Percentiles rank a stretch among this genome's conserved stretches.
These are phyloP conservation scores for Penicillium parvum DNA, from an alignment of 495 filamentous ascomycete genomes.

Conservation along the genomic window DNA sequence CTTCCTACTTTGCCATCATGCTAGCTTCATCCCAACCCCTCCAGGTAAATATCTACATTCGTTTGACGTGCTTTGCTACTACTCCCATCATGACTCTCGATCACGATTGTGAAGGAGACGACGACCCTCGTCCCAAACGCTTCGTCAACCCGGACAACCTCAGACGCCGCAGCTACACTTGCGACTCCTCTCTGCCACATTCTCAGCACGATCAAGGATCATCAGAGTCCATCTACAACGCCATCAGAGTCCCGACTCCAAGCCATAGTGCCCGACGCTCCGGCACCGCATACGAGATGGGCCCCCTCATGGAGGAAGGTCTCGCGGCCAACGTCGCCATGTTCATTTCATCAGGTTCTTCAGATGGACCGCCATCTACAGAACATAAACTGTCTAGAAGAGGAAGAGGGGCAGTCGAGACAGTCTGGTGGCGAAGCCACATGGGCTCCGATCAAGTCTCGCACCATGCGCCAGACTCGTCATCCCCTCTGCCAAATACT, in stretches of 20 bases:
- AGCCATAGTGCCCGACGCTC: conserved; percentile 12
- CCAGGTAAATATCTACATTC: too few relatives aligned
- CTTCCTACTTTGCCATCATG: too few relatives aligned
- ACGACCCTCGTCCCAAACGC: conserved; percentile 4
- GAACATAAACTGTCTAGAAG: background rate
- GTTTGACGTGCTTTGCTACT: too few relatives aligned
- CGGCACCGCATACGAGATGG: conserved; percentile 4
- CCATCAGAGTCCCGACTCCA: conserved; percentile 24
- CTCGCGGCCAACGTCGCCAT: conserved; percentile 34
- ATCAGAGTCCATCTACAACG: conserved; percentile 37
- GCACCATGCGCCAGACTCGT: conserved; percentile 1
- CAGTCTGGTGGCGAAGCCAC: conserved; percentile 10
- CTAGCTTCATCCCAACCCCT: conserved; percentile 1
- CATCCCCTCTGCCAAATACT: too few relatives aligned
- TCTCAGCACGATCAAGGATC: conserved; percentile 27
- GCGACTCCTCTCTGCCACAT: conserved; percentile 12
- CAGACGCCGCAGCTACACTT: conserved; percentile 3
- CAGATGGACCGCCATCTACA: conserved; percentile 3
- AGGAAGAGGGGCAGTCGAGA: conserved; percentile 3
- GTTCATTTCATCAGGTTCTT: conserved; percentile 19
- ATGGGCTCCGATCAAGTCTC: conserved; percentile 16
- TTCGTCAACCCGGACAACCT: conserved; percentile 7
- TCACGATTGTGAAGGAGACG: background rate
- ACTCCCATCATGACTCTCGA: conserved; percentile 9
- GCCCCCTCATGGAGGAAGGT: conserved; percentile 22